A percentile compares a stretch with the other conserved stretches of the same genome.
Evolutionary conservation across 1,139 yeast genomes (phyloP).

Genomic region (Candida tetrigidarum): DNA sequence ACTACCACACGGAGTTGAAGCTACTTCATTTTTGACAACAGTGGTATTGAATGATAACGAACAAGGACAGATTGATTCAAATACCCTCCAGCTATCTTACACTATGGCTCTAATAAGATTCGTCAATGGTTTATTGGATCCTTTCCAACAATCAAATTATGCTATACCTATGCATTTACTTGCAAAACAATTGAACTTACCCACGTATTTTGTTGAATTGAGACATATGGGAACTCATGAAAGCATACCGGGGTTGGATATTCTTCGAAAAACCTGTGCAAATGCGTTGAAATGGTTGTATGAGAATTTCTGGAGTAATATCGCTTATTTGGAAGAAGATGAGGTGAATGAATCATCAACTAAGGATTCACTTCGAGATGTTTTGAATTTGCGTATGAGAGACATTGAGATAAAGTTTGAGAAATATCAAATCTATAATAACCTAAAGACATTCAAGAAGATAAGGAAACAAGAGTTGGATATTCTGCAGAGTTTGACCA

Average conservation of each 20-base stretch:
- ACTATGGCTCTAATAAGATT: conserved; percentile 83
- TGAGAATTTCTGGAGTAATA: conserved; percentile 71
- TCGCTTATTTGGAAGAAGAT: conserved; percentile 29
- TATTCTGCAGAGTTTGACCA: conserved; percentile 40
- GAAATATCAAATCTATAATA: conserved; percentile 15
- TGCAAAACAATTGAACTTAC: conserved; percentile 72
- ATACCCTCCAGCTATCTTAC: conserved; percentile 53
- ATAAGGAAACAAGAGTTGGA: conserved; percentile 52
- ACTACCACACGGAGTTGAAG: conserved; percentile 51
- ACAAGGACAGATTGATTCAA: conserved; percentile 25
- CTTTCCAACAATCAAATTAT: conserved; percentile 75
- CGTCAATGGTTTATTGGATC: conserved; percentile 92
- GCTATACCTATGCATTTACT: conserved; percentile 80
- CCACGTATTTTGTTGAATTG: conserved; percentile 85
- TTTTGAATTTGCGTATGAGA: conserved; percentile 6
- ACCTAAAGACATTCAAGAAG: conserved; percentile 35
- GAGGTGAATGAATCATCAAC: conserved; percentile 11
- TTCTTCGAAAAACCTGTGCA: conserved; percentile 60
- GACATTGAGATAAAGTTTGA: conserved; percentile 6
- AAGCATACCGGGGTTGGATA: conserved; percentile 67
- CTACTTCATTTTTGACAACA: conserved; percentile 66
- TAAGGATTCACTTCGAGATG: conserved; percentile 9
- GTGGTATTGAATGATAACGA: conserved; percentile 40
- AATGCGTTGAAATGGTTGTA: conserved; percentile 79
- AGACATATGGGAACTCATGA: conserved; percentile 96